Base-by-base conservation (phyloP, 371 early-diverging fungal genomes). In the Apophysomyces sp. region DNA sequence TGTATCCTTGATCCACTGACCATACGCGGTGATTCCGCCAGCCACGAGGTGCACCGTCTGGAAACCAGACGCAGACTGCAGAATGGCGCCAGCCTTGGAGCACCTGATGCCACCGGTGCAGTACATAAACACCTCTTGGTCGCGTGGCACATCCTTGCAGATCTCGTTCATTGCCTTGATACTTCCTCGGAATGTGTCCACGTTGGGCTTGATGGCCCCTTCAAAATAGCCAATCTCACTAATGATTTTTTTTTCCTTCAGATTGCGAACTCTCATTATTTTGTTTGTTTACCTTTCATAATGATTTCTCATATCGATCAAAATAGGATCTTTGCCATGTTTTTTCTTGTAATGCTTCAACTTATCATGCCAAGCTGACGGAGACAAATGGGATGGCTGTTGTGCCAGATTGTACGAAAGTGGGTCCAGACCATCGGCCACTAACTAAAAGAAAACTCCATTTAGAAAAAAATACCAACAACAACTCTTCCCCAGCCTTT, bases 81-180 rank as follows among this genome's bases (percentile, higher is more conserved):
- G 76, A 16, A 92, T 83, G 4, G 93, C 92, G 6, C 91, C 91
- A 5, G 90, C 90, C 21, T 88, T 83, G 8, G 88, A 84, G 58
- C 91, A 91, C n/a, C 91, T 81, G 41, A 91, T 91, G 18, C 91
- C 91, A 27, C 93, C 91, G 26, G 93, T 92, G 72, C 93, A 93
- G 60, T 93, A 93, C 93, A 93, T 93, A 68, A 86, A 90, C 5
- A 93, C 81, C 18, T 88, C 87, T 67, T 89, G 78, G 31, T 88
- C 81, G 4, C 66, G 61, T 3, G 78, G 79, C 2, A 78, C 21
- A 39, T 83, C 81, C 51, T 79, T 74, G 52, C 78, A 75, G 26
- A 81, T 81, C 2, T 71, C 74, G 37, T 77, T 78, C 82, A 81
- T 81, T 11, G 77, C 75, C 37, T 68, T 63, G 60, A 81, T 72